Evolutionary conservation across 345 rosid genomes (phyloP), one percentile per base, ranked within the genome.

Genomic region (Schrenkiella parvula): DNA sequence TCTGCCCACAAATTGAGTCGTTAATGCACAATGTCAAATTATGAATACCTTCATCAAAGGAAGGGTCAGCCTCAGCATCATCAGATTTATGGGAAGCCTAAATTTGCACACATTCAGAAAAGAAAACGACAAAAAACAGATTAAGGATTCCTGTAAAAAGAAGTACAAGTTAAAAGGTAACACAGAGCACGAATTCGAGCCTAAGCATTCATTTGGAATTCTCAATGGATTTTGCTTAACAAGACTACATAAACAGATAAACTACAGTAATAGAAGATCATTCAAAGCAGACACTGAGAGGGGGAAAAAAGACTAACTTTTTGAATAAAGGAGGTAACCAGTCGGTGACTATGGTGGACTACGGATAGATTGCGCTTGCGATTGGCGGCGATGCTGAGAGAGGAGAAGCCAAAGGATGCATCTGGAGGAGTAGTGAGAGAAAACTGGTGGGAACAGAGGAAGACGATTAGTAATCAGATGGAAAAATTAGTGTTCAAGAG

Each of bases 1-100:
- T 18, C 38, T 28, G 53, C 18, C 15, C 35, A 66, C 29, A 26
- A 41, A 3, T 8, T 28, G 39, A 51, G 23, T 14, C 32, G 50
- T 41, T 29, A 14, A 52, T 52, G 2, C 38, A n/a, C 23, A 25
- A 11, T 23, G 5, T 28, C 29, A 39, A 21, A 11, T 1, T 18
- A 13, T 44, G 34, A 37, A 12, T 75, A 75, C 79, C 79, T 75
- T 61, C 52, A 34, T 8, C 52, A 54, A 9, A 25, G 29, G 65
- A 69, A 42, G 48, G 38, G 14, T 26, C 64, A 51, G 69, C n/a
- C 8, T 42, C 64, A 61, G 50, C 57, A 68, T 58, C 65, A 44
- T 54, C 59, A 53, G 74, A 15, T 43, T 34, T 19, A 18, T 15
- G 5, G 0, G 48, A 62, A 68, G 58, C 79, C 79, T 75, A 60